Evolutionary conservation across 352 stramenopile genomes (phyloP).

Genomic region (Globisporangium mamillatum): DNA sequence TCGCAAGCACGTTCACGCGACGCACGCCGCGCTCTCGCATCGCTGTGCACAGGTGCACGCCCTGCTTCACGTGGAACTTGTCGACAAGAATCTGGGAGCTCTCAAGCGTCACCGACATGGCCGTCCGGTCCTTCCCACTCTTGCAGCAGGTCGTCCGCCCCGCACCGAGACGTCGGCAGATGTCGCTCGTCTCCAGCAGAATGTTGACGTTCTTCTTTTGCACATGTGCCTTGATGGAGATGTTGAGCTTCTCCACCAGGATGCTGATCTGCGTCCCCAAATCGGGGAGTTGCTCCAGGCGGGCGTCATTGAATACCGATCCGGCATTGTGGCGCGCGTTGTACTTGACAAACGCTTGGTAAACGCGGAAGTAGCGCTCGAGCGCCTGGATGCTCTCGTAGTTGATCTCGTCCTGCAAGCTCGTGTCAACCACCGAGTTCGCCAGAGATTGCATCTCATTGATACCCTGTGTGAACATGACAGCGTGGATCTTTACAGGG

Average conservation of each 20-base stretch:
- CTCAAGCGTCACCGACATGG: slow-evolving; percentile 97
- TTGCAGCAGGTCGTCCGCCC: slow-evolving; percentile 96
- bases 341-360: slow-evolving; percentile 59
- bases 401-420: slow-evolving; percentile 85
- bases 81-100: slow-evolving; percentile 89
- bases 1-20: slow-evolving; percentile 81
- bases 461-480: slow-evolving; percentile 90
- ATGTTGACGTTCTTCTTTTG: slow-evolving; percentile 89
- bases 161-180: slow-evolving; percentile 89
- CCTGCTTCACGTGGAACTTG: slow-evolving; percentile 86
- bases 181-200: slow-evolving; percentile 80
- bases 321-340: slow-evolving; percentile 17
- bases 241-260: slow-evolving; percentile 55
- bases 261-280: slow-evolving; percentile 59
- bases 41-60: slow-evolving; percentile 78
- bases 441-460: slow-evolving; percentile 93
- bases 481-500: slow-evolving; percentile 68
- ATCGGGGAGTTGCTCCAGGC: slow-evolving; percentile 37
- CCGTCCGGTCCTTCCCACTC: slow-evolving; percentile 96
- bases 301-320: slow-evolving; percentile 19
- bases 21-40: slow-evolving; percentile 86
- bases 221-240: slow-evolving; percentile 55
- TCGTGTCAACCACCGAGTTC: slow-evolving; percentile 83
- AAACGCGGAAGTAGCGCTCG: slow-evolving; percentile 72
- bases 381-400: slow-evolving; percentile 70